Evolutionary conservation across 2,329 filamentous ascomycete species (phyloP), one percentile per base, ranked within the genome.

Genomic region (Capronia coronata): DNA sequence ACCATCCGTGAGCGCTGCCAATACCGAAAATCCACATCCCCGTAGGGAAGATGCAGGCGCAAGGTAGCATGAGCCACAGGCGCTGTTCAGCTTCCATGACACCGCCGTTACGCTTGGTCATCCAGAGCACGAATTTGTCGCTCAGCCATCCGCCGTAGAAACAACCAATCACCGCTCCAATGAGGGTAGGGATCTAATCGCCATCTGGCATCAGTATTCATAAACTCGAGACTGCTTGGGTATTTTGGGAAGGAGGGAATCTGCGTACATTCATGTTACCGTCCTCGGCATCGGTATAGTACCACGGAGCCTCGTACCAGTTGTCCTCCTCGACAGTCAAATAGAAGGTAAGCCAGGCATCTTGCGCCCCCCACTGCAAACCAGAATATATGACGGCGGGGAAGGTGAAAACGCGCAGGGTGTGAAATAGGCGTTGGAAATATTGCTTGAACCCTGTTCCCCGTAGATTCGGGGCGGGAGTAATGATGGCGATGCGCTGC

Each of bases 331-430:
- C 71, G 1, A 80, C 70, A 0, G 77, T 80, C 25, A 79, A 66
- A 54, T 80, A 79, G 60, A 81, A 80, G 1, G 75, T 75, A 18
- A 81, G 64, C 64, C 77, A 79, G n/a, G 77, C 75, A 55, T 79
- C 77, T 61, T 80, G 78, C 23, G 75, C 68, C 2, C 77, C 77
- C 77, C 77, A 80, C 59, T 80, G 77, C 19, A 80, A 62, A 7
- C 77, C 77, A 2, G 76, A 75, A 53, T 75, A 80, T 54, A 77
- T 70, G 8, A 80, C 76, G 1, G 77, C 77, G 0, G 77, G 77
- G 51, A 80, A 79, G 1, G 71, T 69, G 59, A 80, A 79, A 35
- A 80, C 67, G n/a, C 75, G 72, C 43, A 80, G 64, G 0, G 75
- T 79, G 56, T 79, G 74, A 56, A 73, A 74, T 2, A 80, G 66